phyloP scores from a whole-genome alignment of 1,284 basidiomycete species.

The Chiua sp. region DNA sequence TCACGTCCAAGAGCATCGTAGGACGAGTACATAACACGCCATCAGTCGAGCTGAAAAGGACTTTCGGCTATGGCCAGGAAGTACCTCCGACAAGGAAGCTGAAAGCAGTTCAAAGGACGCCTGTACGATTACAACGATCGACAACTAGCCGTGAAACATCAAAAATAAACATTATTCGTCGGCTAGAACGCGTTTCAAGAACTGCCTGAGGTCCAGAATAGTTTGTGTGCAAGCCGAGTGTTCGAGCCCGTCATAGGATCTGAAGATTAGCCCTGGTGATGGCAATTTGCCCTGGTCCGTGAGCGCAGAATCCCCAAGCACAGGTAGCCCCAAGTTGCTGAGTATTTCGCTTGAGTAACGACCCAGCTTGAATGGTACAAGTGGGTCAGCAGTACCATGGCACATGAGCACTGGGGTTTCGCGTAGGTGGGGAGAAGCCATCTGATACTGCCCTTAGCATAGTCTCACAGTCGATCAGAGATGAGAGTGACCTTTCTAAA shows the following conservation, averaged over 20 bases:
- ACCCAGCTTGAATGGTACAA: constrained; percentile 63
- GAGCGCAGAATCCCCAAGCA: constrained; percentile 32
- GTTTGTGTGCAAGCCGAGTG: constrained; percentile 74
- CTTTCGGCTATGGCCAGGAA: no score
- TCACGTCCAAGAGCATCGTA: no score
- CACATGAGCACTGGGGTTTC: constrained; percentile 88
- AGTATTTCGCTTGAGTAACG: constrained; percentile 60
- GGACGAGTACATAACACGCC: no score
- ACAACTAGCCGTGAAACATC: neutral
- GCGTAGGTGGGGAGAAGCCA: constrained; percentile 59
- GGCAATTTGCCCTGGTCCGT: constrained; percentile 31
- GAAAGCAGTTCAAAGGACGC: no score
- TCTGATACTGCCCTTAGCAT: constrained; percentile 44
- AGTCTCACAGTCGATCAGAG: neutral
- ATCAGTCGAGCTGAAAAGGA: no score
- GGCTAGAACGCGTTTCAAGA: constrained; percentile 61
- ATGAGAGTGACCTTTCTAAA: constrained; percentile 30
- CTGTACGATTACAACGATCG: no score
- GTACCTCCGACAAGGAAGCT: no score
- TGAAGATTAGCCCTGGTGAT: constrained; percentile 57
- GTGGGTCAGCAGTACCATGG: constrained; percentile 79
- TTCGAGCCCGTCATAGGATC: constrained; percentile 62
- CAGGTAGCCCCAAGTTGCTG: constrained; percentile 52
- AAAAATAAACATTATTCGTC: constrained; percentile 2
- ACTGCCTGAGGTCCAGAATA: constrained; percentile 57